These are phyloP conservation scores for Candida insectorum DNA, from an alignment of 805 yeast species.

Conservation along the genomic window DNA sequence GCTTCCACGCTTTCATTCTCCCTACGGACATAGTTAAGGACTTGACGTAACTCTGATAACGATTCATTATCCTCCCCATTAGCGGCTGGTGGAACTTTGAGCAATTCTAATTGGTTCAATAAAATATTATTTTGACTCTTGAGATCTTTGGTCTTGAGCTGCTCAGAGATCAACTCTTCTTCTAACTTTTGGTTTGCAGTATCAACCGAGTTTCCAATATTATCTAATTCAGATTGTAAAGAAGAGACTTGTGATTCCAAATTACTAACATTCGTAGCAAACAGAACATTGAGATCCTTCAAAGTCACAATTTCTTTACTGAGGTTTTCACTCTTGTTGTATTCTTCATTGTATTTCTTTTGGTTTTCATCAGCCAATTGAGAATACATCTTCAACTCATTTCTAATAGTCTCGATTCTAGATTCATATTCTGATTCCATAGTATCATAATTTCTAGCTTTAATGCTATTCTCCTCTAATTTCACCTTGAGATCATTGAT, in stretches of 20 bases:
- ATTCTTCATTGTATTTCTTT: conserved; percentile 52
- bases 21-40: conserved; percentile 61
- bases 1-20: conserved; percentile 71
- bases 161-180: conserved; percentile 39
- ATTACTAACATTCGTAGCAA: conserved; percentile 11
- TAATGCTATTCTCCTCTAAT: conserved; percentile 19
- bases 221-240: conserved; percentile 11
- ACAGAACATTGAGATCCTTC: conserved; percentile 15
- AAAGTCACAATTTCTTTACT: conserved; percentile 26
- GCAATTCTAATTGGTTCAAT: conserved; percentile 60
- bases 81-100: conserved; percentile 9
- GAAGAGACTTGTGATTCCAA: conserved; percentile 11
- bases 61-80: conserved; percentile 8
- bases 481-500: conserved; percentile 23
- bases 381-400: conserved; percentile 40
- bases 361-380: conserved; percentile 48
- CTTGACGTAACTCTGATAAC: conserved; percentile 37
- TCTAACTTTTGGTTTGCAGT: conserved; percentile 21
- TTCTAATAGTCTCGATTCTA: conserved; percentile 22
- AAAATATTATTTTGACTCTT: conserved; percentile 66
- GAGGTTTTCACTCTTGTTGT: conserved; percentile 52
- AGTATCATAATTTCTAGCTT: conserved; percentile 32
- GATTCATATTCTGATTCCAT: conserved; percentile 30
- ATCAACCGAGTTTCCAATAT: conserved; percentile 6
- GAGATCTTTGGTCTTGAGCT: conserved; percentile 50